phyloP scores from a whole-genome alignment of 2,329 filamentous ascomycete species.

The Magnaporthiopsis poae region DNA sequence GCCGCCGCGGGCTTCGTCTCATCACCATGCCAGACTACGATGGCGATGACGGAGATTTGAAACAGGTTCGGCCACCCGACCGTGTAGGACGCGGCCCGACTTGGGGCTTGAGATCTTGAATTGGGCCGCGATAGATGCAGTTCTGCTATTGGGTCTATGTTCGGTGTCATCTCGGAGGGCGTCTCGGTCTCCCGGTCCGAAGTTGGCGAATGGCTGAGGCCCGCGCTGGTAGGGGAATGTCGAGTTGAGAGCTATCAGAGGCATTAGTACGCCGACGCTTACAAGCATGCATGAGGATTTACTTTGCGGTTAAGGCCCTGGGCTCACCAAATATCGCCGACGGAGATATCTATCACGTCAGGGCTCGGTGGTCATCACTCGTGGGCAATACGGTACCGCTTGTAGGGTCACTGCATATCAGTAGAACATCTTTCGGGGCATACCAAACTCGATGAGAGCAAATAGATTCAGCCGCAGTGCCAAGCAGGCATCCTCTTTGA shows the following conservation, averaged over 20 bases:
- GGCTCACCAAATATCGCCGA: background rate
- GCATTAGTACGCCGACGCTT: background rate
- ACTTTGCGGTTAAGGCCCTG: background rate
- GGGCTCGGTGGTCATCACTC: background rate
- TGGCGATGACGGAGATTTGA: background rate
- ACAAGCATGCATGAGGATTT: background rate
- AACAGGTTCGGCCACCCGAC: background rate
- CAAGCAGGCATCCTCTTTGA: background rate
- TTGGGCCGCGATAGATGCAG: no score
- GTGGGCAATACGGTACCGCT: background rate
- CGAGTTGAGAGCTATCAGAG: background rate
- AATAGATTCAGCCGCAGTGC: background rate
- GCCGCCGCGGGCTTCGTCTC: background rate
- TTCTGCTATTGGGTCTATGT: background rate
- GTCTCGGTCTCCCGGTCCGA: background rate
- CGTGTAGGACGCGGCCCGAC: no score
- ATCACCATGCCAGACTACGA: background rate
- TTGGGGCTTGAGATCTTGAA: background rate
- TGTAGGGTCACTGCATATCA: no score
- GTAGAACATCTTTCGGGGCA: background rate
- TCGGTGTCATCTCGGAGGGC: background rate
- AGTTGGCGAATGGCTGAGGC: background rate
- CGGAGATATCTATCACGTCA: background rate
- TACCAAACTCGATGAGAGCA: no score
- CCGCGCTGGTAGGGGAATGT: background rate